Conservation (phyloP, 1,139 yeast genomes). For the Nakaseomyces bracarensis region DNA sequence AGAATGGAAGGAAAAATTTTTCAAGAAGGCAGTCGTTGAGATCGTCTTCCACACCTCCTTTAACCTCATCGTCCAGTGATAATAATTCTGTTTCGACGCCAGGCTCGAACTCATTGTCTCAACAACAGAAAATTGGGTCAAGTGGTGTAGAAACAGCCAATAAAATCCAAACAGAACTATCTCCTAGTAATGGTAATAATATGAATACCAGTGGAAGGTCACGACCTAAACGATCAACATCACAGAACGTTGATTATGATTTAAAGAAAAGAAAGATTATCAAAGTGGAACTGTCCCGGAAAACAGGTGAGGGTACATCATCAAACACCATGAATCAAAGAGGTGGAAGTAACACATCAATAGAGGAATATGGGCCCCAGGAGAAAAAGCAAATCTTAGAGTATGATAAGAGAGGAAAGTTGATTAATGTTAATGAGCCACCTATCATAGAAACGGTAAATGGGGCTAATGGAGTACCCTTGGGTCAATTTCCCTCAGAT, state of each 20-base stretch:
- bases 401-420: conserved; percentile 19
- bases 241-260: conserved; percentile 28
- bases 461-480: conserved; percentile 29
- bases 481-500: conserved; percentile 27
- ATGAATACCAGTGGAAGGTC: conserved; percentile 7
- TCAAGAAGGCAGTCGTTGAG: background rate
- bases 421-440: conserved; percentile 24
- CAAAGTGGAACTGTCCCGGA: conserved; percentile 18
- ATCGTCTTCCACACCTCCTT: conserved; percentile 3
- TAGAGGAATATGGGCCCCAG: conserved; percentile 6
- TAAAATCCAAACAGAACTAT: background rate
- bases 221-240: conserved; percentile 27
- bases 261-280: conserved; percentile 28
- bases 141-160: background rate
- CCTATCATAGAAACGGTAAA: conserved; percentile 18
- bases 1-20: background rate
- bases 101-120: background rate
- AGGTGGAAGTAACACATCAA: conserved; percentile 4
- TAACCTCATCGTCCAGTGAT: background rate
- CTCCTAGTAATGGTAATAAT: background rate
- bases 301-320: background rate
- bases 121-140: conserved; percentile 3
- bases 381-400: conserved; percentile 13
- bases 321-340: background rate
- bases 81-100: background rate